A percentile compares a stretch with the other conserved stretches of the same genome.
These are phyloP conservation scores for Cymbomonas tetramitiformis DNA, from an alignment of 139 green algal genomes.

Conservation along the genomic window DNA sequence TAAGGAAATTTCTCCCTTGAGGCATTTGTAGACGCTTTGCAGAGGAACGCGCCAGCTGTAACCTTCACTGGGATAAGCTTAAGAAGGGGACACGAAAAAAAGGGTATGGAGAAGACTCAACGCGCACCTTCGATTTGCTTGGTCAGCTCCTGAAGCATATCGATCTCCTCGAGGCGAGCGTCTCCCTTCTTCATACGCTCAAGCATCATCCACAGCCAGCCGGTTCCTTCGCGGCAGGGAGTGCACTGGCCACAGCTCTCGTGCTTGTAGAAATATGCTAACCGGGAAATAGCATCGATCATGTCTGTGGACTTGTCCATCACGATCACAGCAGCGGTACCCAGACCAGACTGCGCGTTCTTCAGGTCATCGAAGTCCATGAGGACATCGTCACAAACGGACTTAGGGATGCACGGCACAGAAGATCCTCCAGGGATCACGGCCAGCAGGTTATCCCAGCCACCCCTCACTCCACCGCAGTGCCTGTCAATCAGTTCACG, in stretches of 20 bases:
- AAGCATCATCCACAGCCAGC: conserved; percentile 57
- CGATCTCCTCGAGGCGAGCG: conserved; percentile 84
- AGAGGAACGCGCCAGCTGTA: too few relatives aligned
- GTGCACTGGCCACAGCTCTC: conserved; percentile 96
- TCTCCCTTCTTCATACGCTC: conserved; percentile 45
- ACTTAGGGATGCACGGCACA: conserved; percentile 77
- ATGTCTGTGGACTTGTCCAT: conserved; percentile 96
- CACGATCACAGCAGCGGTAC: conserved; percentile 95
- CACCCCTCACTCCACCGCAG: conserved; percentile 79
- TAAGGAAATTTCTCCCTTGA: too few relatives aligned
- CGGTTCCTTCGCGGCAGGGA: conserved; percentile 86
- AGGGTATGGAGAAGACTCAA: too few relatives aligned
- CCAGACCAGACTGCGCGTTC: conserved; percentile 66
- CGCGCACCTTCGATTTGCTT: conserved; percentile 86
- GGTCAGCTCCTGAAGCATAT: conserved; percentile 92
- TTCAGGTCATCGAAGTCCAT: conserved; percentile 98
- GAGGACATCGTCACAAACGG: conserved; percentile 69
- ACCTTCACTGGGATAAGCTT: too few relatives aligned
- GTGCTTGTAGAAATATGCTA: conserved; percentile 99
- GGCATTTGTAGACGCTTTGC: too few relatives aligned
- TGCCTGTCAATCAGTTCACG: conserved; percentile 91
- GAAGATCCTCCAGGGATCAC: conserved; percentile 92
- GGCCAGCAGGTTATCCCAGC: conserved; percentile 95
- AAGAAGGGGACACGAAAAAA: too few relatives aligned
- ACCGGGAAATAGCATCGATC: conserved; percentile 81